Evolutionary conservation across 805 yeast species (phyloP), one percentile per base, ranked within the genome.

Genomic region (Myxozyma kluyveri): DNA sequence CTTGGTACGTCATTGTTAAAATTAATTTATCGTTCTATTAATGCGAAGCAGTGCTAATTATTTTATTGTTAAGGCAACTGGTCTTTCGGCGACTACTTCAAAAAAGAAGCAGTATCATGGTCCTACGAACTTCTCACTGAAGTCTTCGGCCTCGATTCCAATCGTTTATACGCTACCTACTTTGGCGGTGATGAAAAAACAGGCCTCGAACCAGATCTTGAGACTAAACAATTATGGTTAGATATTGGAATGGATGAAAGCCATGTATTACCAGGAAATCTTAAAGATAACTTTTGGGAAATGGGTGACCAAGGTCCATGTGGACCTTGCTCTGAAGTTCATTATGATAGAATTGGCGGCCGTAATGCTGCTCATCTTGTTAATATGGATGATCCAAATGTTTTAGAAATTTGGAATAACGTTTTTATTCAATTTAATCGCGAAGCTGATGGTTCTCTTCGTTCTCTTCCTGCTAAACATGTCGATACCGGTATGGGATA

Each of bases 301-400:
- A 93, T 93, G 99, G 99, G 99, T 65, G 99, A 95, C 67, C 98
- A 91, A 75, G 99, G 99, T 61, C 99, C 99, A 44, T 93, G 99
- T 76, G 99, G 99, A 58, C 99, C 99, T 47, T 95, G 99, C 74
- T 86, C 96, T 22, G 99, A 93, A 72, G 80, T 93, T 63, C 99
- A 93, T 72, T 93, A 88, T 70, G 99, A 93, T 72, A 83, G 99
- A 73, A 89, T 93, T 60, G 99, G 99, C 61, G 97, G 98, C 53
- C 84, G 99, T 76, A 91, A 93, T 67, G 99, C 98, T 49, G 76
- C 97, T 18, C 65, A 72, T 58, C 77, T 95, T 60, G 99, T 93
- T 64, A 93, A 93, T 69, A 81, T 81, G 82, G 99, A 93, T 72
- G 99, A 93, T 70, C 99, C 99, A 55, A 88, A 91, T 69, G 99